Evolutionary conservation across 176 grass and related monocot genomes (phyloP).

Genomic region (Neostapfia colusana): DNA sequence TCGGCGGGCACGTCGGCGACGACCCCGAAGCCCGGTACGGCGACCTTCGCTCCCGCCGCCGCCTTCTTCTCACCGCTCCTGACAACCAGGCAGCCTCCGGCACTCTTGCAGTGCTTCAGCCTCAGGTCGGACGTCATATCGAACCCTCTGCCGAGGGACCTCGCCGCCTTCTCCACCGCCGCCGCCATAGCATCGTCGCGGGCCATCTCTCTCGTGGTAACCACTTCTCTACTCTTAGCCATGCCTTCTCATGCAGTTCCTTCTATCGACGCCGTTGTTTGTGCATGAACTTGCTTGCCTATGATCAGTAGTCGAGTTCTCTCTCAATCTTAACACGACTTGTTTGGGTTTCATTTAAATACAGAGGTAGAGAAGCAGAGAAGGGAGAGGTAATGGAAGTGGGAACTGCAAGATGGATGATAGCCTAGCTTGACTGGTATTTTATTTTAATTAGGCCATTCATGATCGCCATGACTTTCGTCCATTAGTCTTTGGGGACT

Average conservation of each 20-base stretch:
- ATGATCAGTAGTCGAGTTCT: background rate
- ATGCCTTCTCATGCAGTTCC: background rate
- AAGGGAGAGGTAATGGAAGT: conserved; percentile 11
- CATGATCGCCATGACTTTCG: background rate
- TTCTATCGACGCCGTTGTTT: too few relatives aligned
- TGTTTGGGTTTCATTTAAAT: background rate
- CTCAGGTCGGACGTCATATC: conserved; percentile 72
- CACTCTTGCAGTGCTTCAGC: conserved; percentile 72
- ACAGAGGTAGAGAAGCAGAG: background rate
- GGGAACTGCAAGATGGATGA: conserved; percentile 22
- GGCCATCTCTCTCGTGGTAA: conserved; percentile 23
- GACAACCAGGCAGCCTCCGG: conserved; percentile 45
- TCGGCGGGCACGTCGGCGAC: conserved; percentile 55
- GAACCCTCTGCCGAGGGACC: conserved; percentile 70
- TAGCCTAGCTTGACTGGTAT: conserved; percentile 46
- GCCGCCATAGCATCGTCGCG: background rate
- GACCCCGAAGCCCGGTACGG: conserved; percentile 55
- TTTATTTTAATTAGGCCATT: conserved; percentile 7
- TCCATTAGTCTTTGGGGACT: conserved; percentile 1
- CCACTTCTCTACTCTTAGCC: conserved; percentile 21
- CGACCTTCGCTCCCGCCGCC: conserved; percentile 32
- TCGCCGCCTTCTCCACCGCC: conserved; percentile 53
- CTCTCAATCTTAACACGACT: background rate
- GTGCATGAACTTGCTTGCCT: background rate
- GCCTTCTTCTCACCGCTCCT: conserved; percentile 48